Evolutionary conservation across 371 early-diverging fungal genomes (phyloP).

Genomic region (Massospora cicadina): DNA sequence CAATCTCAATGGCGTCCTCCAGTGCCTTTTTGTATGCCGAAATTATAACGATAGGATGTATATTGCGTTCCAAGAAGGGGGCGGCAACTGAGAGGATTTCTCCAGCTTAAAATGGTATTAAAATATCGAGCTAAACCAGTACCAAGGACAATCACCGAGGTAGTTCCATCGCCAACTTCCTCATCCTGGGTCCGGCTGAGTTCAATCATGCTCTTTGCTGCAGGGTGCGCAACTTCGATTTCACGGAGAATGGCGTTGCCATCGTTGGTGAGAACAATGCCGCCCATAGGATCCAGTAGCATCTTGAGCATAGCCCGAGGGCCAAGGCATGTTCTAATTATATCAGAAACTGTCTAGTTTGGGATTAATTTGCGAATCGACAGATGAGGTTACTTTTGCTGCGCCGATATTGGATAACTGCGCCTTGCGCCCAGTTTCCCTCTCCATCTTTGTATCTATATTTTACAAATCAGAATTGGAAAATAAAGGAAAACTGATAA

Average conservation of each 20-base stretch:
- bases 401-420: conserved; percentile 93
- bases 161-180: conserved; percentile 99
- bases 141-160: conserved; percentile 96
- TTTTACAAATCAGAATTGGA: neutral
- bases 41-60: conserved; percentile 98
- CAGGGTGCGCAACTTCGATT: conserved; percentile 98
- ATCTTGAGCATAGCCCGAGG: conserved; percentile 99
- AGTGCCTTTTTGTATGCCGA: conserved; percentile 81
- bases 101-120: conserved; percentile 43
- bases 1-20: conserved; percentile 70
- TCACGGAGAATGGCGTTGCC: conserved; percentile 99
- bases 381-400: conserved; percentile 54
- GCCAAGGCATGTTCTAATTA: conserved; percentile 98
- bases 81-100: conserved; percentile 84
- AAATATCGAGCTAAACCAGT: conserved; percentile 12
- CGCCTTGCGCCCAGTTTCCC: conserved; percentile 91
- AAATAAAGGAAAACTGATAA: neutral
- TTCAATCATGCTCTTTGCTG: conserved; percentile 99
- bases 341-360: conserved; percentile 81
- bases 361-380: neutral
- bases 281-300: conserved; percentile 99
- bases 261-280: conserved; percentile 98
- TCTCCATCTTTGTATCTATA: conserved; percentile 77
- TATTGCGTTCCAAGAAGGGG: conserved; percentile 86
- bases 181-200: conserved; percentile 99